Conservation (phyloP, 441 rosid species). For the Arabidopsis hybrid region DNA sequence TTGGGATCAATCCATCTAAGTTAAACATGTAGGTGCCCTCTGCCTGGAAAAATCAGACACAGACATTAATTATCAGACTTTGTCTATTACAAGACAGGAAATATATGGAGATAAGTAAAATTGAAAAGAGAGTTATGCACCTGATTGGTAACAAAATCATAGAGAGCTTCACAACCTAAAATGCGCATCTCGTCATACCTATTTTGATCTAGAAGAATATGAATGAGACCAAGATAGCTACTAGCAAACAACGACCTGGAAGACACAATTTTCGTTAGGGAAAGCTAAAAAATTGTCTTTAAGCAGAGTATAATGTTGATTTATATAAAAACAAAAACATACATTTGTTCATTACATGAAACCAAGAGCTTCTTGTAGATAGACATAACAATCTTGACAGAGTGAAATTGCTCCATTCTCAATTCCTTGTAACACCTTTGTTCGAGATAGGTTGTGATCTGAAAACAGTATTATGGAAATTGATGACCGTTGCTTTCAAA, state of each 20-base stretch:
- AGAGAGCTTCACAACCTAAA: slow-evolving; percentile 70
- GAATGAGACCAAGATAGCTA: slow-evolving; percentile 67
- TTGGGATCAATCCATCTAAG: slow-evolving; percentile 67
- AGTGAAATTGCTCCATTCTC: slow-evolving; percentile 65
- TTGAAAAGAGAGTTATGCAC: slow-evolving; percentile 49
- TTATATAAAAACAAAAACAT: slow-evolving; percentile 35
- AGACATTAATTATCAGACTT: background rate
- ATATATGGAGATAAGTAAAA: background rate
- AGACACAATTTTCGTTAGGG: background rate
- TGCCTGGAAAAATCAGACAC: slow-evolving; percentile 48
- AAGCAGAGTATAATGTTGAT: slow-evolving; percentile 20
- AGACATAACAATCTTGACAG: slow-evolving; percentile 59
- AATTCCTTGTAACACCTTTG: slow-evolving; percentile 73
- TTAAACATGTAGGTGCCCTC: slow-evolving; percentile 76
- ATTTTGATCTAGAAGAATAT: slow-evolving; percentile 68
- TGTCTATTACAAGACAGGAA: too few species aligned
- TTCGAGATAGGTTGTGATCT: slow-evolving; percentile 73
- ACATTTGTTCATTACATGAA: slow-evolving; percentile 74
- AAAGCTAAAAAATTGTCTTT: background rate
- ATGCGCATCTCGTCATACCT: slow-evolving; percentile 58
- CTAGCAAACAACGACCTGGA: slow-evolving; percentile 70
- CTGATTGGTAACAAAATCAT: slow-evolving; percentile 73
- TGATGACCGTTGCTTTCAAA: background rate
- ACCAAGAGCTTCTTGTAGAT: slow-evolving; percentile 67
- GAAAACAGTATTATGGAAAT: slow-evolving; percentile 29